phyloP scores from a whole-genome alignment of 257 asterid species.

The Solanum peruvianum region DNA sequence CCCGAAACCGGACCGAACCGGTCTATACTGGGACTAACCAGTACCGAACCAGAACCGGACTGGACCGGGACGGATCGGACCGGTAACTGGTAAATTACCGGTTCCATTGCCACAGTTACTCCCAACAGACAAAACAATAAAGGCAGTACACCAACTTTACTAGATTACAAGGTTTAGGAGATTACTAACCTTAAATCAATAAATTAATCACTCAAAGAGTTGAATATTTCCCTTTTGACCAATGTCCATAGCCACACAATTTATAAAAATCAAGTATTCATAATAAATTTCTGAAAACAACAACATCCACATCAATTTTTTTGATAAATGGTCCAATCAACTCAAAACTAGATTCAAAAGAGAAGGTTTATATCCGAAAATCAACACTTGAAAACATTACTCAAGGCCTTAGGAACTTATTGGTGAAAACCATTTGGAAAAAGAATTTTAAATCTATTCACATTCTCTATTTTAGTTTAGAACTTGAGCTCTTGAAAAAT shows the following conservation, averaged over 20 bases:
- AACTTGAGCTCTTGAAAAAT: not conserved
- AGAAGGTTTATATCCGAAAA: not conserved
- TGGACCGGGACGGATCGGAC: too few species aligned
- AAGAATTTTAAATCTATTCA: not conserved
- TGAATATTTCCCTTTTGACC: not conserved
- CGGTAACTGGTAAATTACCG: too few species aligned
- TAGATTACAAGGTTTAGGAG: not conserved
- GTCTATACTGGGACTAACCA: too few species aligned
- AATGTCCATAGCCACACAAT: not conserved
- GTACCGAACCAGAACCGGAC: too few species aligned
- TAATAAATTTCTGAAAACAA: not conserved
- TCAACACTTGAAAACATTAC: not conserved
- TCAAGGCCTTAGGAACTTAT: not conserved
- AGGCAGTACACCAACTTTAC: not conserved
- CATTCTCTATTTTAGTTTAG: not conserved
- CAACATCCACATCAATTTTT: not conserved
- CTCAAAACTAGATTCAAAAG: not conserved
- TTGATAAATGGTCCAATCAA: not conserved
- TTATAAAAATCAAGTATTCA: too few species aligned
- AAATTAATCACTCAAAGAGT: not conserved
- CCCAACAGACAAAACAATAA: not conserved
- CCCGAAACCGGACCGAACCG: too few species aligned
- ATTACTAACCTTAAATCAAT: not conserved
- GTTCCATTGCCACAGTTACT: not conserved
- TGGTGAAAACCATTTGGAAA: not conserved